These are phyloP conservation scores for Prunus fruticosa DNA, from an alignment of 306 rosid genomes.

Conservation along the genomic window DNA sequence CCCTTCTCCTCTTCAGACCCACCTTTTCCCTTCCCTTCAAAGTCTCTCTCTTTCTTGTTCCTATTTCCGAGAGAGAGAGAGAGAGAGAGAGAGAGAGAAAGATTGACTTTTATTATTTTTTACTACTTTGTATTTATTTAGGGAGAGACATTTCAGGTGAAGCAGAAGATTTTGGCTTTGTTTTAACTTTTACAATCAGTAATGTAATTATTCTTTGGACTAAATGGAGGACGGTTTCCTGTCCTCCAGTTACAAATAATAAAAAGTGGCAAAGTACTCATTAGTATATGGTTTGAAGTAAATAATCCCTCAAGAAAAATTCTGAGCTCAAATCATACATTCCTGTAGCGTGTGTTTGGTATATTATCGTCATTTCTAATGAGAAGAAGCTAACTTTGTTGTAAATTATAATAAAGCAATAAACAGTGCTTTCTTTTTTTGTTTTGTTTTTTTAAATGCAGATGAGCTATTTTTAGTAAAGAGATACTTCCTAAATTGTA, in stretches of 20 bases:
- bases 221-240: constrained; percentile 20
- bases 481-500: no score
- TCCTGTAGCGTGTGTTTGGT: no score
- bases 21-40: constrained; percentile 1
- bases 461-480: no score
- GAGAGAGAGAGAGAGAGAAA: not conserved
- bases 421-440: no score
- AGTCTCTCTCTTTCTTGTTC: constrained; percentile 21
- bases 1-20: not conserved
- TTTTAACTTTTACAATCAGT: constrained; percentile 29
- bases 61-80: constrained; percentile 26
- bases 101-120: no score
- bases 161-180: not conserved
- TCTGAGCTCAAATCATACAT: rapidly evolving
- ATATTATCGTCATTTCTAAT: rapidly evolving
- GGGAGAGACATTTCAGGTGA: constrained; percentile 12
- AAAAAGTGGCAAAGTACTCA: not conserved
- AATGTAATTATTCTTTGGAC: constrained; percentile 27
- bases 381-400: no score
- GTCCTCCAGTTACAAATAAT: not conserved
- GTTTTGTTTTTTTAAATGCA: no score
- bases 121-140: constrained; percentile 1
- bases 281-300: not conserved
- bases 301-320: no score
- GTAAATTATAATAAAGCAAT: no score